phyloP scores from a whole-genome alignment of 2,329 filamentous ascomycete species.

The Trichoderma sp. region DNA sequence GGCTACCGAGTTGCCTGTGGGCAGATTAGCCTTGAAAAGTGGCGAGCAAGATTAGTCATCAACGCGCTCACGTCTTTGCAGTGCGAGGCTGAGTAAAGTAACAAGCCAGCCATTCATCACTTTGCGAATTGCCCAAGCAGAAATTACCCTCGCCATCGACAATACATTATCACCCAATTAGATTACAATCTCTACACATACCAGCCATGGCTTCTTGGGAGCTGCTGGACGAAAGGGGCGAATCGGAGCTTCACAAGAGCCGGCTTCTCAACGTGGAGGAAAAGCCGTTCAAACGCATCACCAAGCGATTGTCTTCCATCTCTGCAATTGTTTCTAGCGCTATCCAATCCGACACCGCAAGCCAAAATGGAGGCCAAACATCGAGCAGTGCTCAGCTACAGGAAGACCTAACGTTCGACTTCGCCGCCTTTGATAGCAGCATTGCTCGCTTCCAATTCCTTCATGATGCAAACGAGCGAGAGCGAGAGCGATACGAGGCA shows the following conservation, averaged over 20 bases:
- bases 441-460: conserved; percentile 87
- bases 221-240: conserved; percentile 70
- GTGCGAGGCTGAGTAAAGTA: conserved; percentile 7
- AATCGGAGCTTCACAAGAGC: conserved; percentile 81
- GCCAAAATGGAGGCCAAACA: conserved; percentile 42
- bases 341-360: conserved; percentile 24
- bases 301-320: conserved; percentile 71
- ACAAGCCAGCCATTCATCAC: not conserved
- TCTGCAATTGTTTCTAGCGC: conserved; percentile 54
- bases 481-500: conserved; percentile 77
- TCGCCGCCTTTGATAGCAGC: conserved; percentile 81
- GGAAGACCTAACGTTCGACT: conserved; percentile 83
- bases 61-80: conserved; percentile 6
- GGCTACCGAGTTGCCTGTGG: not conserved
- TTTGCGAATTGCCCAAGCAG: not conserved
- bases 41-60: conserved; percentile 13
- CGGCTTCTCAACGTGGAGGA: conserved; percentile 89
- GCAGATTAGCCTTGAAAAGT: not conserved
- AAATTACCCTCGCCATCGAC: not conserved
- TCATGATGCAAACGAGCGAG: conserved; percentile 74
- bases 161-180: not conserved
- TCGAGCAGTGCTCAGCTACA: conserved; percentile 58
- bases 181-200: not conserved
- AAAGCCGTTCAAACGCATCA: conserved; percentile 85
- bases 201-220: conserved; percentile 52